Evolutionary conservation across 2,329 filamentous ascomycete genomes (phyloP).

Genomic region (Claviceps paspali): DNA sequence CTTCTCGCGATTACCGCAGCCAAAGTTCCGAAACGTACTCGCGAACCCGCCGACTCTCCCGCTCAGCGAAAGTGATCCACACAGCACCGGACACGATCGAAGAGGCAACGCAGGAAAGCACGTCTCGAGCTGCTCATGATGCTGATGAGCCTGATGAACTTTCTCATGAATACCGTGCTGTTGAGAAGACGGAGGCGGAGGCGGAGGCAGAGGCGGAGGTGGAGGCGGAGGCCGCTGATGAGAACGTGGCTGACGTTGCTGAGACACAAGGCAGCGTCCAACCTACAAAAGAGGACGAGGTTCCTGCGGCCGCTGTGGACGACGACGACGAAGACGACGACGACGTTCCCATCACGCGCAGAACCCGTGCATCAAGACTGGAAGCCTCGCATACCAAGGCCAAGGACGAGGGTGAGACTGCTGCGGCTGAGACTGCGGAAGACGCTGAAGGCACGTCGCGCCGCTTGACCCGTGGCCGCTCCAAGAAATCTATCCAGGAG

Average conservation of each 20-base stretch:
- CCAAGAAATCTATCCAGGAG: conserved; percentile 32
- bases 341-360: conserved; percentile 31
- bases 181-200: conserved; percentile 16
- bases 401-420: conserved; percentile 13
- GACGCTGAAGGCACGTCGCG: conserved; percentile 21
- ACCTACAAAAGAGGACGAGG: conserved; percentile 13
- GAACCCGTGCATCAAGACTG: conserved; percentile 25
- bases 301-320: too few relatives aligned
- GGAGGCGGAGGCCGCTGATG: conserved; percentile 10
- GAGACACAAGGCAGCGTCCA: conserved; percentile 11
- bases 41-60: conserved; percentile 28
- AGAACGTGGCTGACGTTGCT: conserved; percentile 15
- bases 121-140: conserved; percentile 17
- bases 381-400: conserved; percentile 16
- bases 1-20: conserved; percentile 35
- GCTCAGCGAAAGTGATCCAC: conserved; percentile 35
- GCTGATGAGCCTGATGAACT: conserved; percentile 23
- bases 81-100: conserved; percentile 31
- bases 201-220: too few relatives aligned
- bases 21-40: conserved; percentile 37
- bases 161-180: conserved; percentile 16
- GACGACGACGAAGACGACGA: conserved; percentile 31
- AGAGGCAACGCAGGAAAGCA: conserved; percentile 39
- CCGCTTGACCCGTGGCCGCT: conserved; percentile 31
- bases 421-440: conserved; percentile 13